Percentiles rank a stretch among this genome's conserved stretches.
phyloP scores from a whole-genome alignment of 2,329 filamentous ascomycete genomes.

The Diplodia scrobiculata region DNA sequence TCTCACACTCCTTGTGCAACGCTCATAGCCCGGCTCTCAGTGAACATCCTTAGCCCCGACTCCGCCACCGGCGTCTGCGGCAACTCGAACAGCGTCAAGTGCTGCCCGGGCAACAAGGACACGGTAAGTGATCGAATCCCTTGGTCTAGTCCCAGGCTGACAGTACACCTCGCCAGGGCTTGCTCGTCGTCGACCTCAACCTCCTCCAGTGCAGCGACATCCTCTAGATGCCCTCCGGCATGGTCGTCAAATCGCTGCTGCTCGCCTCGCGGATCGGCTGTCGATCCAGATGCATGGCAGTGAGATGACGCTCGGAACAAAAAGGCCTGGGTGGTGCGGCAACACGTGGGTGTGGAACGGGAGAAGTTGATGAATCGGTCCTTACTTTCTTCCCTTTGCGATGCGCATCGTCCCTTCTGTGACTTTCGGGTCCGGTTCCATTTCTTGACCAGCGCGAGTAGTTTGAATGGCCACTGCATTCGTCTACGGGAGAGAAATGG shows the following conservation, averaged over 20 bases:
- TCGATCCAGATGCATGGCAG: background rate
- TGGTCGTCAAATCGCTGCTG: background rate
- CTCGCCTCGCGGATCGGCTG: background rate
- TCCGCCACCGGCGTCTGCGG: background rate
- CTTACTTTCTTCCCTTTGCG: background rate
- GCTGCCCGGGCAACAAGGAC: constrained; percentile 32
- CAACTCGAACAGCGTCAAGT: constrained; percentile 30
- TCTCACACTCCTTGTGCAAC: background rate
- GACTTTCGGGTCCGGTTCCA: background rate
- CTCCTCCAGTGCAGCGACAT: background rate
- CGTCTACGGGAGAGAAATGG: background rate
- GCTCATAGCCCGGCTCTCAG: background rate
- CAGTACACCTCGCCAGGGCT: background rate
- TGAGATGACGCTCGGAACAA: background rate
- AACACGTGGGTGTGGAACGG: background rate
- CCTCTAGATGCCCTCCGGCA: background rate
- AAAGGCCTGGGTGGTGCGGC: background rate
- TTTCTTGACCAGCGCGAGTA: background rate
- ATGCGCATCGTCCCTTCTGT: background rate
- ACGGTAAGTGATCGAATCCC: constrained; percentile 22
- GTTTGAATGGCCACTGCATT: background rate
- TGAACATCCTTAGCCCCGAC: background rate
- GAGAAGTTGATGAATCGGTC: background rate
- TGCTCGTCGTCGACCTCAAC: background rate
- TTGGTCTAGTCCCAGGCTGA: background rate